phyloP scores from a whole-genome alignment of 371 early-diverging fungal species.

The Phascolomyces articulosus region DNA sequence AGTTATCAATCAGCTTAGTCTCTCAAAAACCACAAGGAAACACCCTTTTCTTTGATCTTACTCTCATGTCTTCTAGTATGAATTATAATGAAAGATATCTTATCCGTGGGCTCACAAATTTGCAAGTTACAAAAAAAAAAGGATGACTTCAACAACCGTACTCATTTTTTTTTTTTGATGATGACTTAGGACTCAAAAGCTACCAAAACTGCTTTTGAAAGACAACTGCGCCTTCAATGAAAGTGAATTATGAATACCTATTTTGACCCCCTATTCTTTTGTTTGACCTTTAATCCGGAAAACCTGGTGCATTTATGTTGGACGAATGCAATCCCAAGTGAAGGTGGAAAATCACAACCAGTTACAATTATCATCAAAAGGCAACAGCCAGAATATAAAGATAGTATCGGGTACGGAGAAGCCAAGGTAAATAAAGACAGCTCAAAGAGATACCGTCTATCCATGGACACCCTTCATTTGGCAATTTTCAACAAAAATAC shows the following conservation, averaged over 20 bases:
- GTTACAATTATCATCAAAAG: slow-evolving; percentile 32
- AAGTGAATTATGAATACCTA: slow-evolving; percentile 37
- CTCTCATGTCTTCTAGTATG: slow-evolving; percentile 18
- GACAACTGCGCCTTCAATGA: slow-evolving; percentile 21
- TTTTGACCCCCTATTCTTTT: slow-evolving; percentile 33
- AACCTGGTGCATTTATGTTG: slow-evolving; percentile 28
- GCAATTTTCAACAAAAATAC: slow-evolving; percentile 33
- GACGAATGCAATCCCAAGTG: slow-evolving; percentile 27
- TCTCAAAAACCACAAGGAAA: slow-evolving; percentile 18
- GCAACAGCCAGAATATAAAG: slow-evolving; percentile 8
- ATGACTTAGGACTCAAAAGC: slow-evolving; percentile 16
- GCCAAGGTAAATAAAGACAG: slow-evolving; percentile 20
- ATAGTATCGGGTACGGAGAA: slow-evolving; percentile 17
- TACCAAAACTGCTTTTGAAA: slow-evolving; percentile 16
- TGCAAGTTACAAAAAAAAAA: slow-evolving; percentile 7
- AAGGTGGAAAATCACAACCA: slow-evolving; percentile 25
- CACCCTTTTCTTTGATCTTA: slow-evolving; percentile 13
- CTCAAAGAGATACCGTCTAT: slow-evolving; percentile 14
- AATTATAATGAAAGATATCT: slow-evolving; percentile 18
- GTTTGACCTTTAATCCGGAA: slow-evolving; percentile 27
- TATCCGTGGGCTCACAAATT: slow-evolving; percentile 10
- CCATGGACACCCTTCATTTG: slow-evolving; percentile 25
- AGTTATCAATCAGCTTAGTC: slow-evolving; percentile 10
- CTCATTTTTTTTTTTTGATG: neutral
- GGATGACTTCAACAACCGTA: too few relatives aligned